Evolutionary conservation across 495 filamentous ascomycete genomes (phyloP).

Genomic region (Niebla homalea): DNA sequence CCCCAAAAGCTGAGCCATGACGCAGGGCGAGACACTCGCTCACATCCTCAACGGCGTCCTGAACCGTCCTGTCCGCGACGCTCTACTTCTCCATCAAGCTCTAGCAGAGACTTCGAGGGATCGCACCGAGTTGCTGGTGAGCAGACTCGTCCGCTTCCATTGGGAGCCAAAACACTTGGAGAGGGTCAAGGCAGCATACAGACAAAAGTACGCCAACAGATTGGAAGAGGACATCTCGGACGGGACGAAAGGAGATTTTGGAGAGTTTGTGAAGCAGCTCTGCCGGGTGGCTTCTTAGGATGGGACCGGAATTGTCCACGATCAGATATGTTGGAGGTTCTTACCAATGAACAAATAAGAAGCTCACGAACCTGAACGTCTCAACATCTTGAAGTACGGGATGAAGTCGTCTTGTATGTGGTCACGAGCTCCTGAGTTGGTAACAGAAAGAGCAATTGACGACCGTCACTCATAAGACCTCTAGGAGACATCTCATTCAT

Average conservation of each 20-base stretch:
- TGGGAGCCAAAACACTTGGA: slow-evolving; percentile 72
- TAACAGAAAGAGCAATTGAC: too few species aligned
- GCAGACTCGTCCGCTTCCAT: slow-evolving; percentile 65
- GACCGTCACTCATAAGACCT: too few species aligned
- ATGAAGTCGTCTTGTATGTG: too few species aligned
- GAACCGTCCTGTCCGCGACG: slow-evolving; percentile 88
- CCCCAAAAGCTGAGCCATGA: too few species aligned
- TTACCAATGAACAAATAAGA: too few species aligned
- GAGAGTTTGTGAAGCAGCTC: slow-evolving; percentile 45
- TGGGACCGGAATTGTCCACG: background rate
- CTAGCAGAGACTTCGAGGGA: slow-evolving; percentile 54
- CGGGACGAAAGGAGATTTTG: slow-evolving; percentile 39
- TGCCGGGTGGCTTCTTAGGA: slow-evolving; percentile 8
- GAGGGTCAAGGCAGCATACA: slow-evolving; percentile 55
- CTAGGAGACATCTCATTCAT: too few species aligned
- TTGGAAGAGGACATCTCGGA: slow-evolving; percentile 48
- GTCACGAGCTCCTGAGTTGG: too few species aligned
- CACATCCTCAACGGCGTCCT: slow-evolving; percentile 95
- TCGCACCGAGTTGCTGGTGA: slow-evolving; percentile 71
- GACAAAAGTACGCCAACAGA: slow-evolving; percentile 55
- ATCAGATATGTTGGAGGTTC: background rate
- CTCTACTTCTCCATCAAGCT: slow-evolving; percentile 87
- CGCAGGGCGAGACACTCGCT: slow-evolving; percentile 81
- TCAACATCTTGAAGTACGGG: too few species aligned
- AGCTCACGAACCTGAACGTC: too few species aligned